Conservation (phyloP, 2,329 filamentous ascomycete species). For the Clonostachys sp. region DNA sequence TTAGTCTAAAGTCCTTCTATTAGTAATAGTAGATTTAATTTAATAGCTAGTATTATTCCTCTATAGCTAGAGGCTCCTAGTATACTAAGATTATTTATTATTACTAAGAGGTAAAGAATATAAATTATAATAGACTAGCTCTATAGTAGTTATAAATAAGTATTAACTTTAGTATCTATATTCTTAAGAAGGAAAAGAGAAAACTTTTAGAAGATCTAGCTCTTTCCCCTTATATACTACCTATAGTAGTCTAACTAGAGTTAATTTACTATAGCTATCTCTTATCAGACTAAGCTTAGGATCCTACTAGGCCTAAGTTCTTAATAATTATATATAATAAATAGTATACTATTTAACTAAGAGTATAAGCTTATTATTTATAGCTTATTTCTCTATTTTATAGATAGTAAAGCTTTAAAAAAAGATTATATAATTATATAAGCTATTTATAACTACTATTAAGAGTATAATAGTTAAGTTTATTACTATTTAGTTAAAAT, state of each 20-base stretch:
- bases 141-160: neutral
- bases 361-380: neutral
- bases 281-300: too few species aligned
- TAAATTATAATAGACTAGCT: neutral
- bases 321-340: constrained; percentile 1
- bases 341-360: neutral
- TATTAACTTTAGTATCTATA: neutral
- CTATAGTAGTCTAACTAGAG: too few species aligned
- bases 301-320: too few species aligned
- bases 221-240: too few species aligned
- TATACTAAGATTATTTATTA: neutral
- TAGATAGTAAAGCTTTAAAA: neutral
- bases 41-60: neutral
- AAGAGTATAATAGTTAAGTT: neutral
- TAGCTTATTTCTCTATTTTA: neutral
- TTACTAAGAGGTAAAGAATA: neutral
- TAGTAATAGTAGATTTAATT: neutral
- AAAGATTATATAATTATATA: neutral
- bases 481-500: neutral
- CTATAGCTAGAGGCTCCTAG: neutral
- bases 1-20: neutral
- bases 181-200: too few species aligned
- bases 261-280: too few species aligned
- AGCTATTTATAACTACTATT: neutral
- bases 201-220: neutral